phyloP scores from a whole-genome alignment of 1,284 basidiomycete genomes.

The Chalciporus sp. region DNA sequence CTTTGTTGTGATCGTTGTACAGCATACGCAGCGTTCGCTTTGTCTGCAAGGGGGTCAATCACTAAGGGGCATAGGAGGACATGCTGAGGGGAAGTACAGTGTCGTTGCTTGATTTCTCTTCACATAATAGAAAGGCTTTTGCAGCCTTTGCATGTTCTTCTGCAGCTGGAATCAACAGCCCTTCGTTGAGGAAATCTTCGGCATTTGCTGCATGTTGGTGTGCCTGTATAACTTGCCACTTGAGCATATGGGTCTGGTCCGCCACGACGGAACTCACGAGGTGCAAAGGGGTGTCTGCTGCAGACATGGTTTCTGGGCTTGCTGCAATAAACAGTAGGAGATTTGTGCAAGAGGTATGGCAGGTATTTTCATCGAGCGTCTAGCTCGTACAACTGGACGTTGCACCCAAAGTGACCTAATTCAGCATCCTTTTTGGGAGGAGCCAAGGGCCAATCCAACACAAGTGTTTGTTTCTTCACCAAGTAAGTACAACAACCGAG shows the following conservation, averaged over 20 bases:
- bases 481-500: neutral
- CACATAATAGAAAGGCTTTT: slow-evolving; percentile 67
- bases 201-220: slow-evolving; percentile 81
- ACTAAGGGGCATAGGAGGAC: slow-evolving; percentile 10
- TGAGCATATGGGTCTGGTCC: neutral
- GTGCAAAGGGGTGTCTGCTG: slow-evolving; percentile 32
- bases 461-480: no score
- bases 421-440: slow-evolving; percentile 15
- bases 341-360: neutral
- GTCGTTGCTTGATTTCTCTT: slow-evolving; percentile 69
- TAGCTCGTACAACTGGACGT: neutral
- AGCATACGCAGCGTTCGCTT: slow-evolving; percentile 75
- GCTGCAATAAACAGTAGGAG: neutral
- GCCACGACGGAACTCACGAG: slow-evolving; percentile 20
- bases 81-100: slow-evolving; percentile 49
- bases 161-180: slow-evolving; percentile 66
- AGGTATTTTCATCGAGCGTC: slow-evolving; percentile 14
- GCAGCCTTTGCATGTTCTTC: slow-evolving; percentile 70
- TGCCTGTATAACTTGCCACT: slow-evolving; percentile 50
- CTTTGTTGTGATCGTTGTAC: slow-evolving; percentile 69
- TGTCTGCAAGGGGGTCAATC: slow-evolving; percentile 48
- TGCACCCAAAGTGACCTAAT: slow-evolving; percentile 15
- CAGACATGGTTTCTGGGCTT: slow-evolving; percentile 18
- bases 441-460: neutral
- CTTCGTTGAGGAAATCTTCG: slow-evolving; percentile 64